Evolutionary conservation across 129 eudicot species (phyloP).

Genomic region (Flaveria linearis): DNA sequence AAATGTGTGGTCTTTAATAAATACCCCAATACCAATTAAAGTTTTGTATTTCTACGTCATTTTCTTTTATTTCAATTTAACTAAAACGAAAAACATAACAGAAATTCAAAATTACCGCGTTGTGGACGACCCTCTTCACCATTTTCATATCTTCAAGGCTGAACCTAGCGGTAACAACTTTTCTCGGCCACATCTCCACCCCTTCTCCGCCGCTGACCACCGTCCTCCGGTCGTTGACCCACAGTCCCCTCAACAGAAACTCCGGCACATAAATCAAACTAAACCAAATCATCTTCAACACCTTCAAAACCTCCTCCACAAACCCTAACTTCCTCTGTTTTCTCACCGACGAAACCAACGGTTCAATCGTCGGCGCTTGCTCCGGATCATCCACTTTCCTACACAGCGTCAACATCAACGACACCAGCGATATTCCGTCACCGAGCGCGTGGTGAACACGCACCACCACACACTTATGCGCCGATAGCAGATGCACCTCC

Average conservation of each 20-base stretch:
- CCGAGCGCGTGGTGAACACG: slow-evolving; percentile 91
- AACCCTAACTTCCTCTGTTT: slow-evolving; percentile 6
- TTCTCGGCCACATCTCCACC: slow-evolving; percentile 91
- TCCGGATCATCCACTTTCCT: slow-evolving; percentile 44
- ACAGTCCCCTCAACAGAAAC: slow-evolving; percentile 46
- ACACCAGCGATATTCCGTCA: slow-evolving; percentile 81
- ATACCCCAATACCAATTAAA: no score
- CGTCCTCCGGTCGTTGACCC: slow-evolving; percentile 54
- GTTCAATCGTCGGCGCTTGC: slow-evolving; percentile 41
- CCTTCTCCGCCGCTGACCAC: slow-evolving; percentile 78
- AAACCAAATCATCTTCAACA: slow-evolving; percentile 47
- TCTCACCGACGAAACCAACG: neutral
- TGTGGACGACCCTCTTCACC: slow-evolving; percentile 52
- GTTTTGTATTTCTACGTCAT: no score
- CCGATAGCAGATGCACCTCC: slow-evolving; percentile 72
- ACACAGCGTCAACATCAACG: slow-evolving; percentile 57
- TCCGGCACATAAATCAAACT: slow-evolving; percentile 48
- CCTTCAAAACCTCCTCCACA: slow-evolving; percentile 10
- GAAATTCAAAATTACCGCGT: slow-evolving; percentile 50
- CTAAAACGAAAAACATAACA: slow-evolving; percentile 4
- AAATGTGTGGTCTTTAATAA: no score
- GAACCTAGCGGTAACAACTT: slow-evolving; percentile 64
- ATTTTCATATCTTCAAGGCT: slow-evolving; percentile 68
- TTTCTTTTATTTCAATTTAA: neutral
- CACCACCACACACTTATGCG: slow-evolving; percentile 54